Evolutionary conservation across 192 early-diverging fungal species (phyloP).

Genomic region (Phlyctochytrium arcticum): DNA sequence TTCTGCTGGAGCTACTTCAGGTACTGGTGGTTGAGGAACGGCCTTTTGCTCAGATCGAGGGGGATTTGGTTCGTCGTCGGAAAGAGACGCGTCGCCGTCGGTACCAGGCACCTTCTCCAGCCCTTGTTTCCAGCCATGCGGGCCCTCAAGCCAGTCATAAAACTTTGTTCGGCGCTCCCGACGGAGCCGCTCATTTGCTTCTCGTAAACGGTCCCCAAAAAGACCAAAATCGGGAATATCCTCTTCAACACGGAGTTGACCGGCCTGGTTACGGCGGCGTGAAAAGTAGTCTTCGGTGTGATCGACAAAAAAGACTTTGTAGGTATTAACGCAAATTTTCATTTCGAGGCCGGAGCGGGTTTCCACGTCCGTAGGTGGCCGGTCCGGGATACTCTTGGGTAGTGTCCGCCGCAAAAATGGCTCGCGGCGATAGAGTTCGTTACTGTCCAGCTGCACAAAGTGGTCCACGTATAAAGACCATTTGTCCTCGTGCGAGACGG

Average conservation of each 20-base stretch:
- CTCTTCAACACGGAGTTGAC: too few relatives aligned
- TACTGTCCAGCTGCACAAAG: constrained; percentile 83
- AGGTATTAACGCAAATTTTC: constrained; percentile 96
- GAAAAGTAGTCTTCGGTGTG: constrained; percentile 87
- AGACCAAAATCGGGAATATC: too few relatives aligned
- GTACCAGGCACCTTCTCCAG: not conserved
- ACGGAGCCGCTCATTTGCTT: not conserved
- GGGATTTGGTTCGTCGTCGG: not conserved
- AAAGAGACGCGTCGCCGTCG: not conserved
- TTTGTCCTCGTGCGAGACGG: constrained; percentile 82
- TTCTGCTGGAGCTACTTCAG: too few relatives aligned
- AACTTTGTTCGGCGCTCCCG: not conserved
- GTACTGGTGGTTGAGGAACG: too few relatives aligned
- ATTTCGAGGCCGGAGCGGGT: constrained; percentile 81
- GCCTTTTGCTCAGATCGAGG: too few relatives aligned
- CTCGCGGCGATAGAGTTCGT: constrained; percentile 58
- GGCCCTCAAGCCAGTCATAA: not conserved
- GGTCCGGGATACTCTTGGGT: constrained; percentile 36
- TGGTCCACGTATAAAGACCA: constrained; percentile 95
- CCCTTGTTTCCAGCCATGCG: constrained; percentile 8
- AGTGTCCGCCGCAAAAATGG: constrained; percentile 75
- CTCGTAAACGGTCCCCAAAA: not conserved
- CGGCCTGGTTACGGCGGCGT: not conserved
- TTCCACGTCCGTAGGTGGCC: constrained; percentile 54
- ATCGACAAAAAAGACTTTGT: constrained; percentile 96